Evolutionary conservation across 108 stramenopile genomes (phyloP).

Genomic region (Nitzschia inconspicua): DNA sequence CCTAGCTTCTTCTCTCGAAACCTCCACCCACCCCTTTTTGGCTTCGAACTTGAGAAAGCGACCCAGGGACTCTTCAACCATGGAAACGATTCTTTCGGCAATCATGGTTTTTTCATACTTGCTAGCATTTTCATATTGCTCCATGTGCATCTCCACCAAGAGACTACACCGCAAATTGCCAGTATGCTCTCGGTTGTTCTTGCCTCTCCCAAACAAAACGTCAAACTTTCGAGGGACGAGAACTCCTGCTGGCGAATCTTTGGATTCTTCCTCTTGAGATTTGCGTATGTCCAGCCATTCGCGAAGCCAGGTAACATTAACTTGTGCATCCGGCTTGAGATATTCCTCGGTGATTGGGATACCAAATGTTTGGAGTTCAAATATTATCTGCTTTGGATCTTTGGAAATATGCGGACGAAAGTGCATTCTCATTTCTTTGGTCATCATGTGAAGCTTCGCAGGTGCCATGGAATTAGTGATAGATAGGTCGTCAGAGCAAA

Average conservation of each 20-base stretch:
- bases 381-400: background rate
- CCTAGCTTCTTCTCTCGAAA: conserved; percentile 9
- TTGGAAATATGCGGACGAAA: conserved; percentile 17
- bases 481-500: conserved; percentile 23
- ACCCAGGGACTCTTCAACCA: conserved; percentile 22
- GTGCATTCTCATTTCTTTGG: conserved; percentile 1
- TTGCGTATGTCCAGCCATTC: conserved; percentile 17
- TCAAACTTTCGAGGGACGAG: conserved; percentile 21
- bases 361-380: conserved; percentile 26
- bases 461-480: conserved; percentile 10
- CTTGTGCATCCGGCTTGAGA: background rate
- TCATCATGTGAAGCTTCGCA: background rate
- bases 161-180: conserved; percentile 19
- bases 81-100: conserved; percentile 13
- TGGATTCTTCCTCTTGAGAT: conserved; percentile 1
- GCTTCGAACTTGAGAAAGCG: conserved; percentile 26
- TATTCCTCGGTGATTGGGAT: conserved; percentile 10
- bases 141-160: conserved; percentile 17
- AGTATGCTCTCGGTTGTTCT: conserved; percentile 9
- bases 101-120: conserved; percentile 28
- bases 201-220: conserved; percentile 30
- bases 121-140: conserved; percentile 19
- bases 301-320: conserved; percentile 15
- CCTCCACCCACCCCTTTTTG: conserved; percentile 18
- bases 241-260: background rate